Evolutionary conservation across 129 eudicot species (phyloP), one percentile per base, ranked within the genome.

Genomic region (Flaveria brownii): DNA sequence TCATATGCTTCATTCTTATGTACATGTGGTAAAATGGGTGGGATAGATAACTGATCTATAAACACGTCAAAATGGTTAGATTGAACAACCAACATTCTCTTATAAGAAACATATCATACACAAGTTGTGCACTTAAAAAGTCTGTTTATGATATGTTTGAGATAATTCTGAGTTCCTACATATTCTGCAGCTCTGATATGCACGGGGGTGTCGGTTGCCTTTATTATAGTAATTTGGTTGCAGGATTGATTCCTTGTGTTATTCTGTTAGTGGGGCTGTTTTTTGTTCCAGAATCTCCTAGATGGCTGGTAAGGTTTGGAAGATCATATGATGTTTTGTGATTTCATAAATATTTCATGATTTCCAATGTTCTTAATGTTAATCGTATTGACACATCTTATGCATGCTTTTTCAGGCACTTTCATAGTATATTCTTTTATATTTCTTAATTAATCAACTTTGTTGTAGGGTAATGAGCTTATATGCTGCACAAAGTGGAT

Each of bases 241-340:
- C 88, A 93, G 98, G 93, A 82, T 63, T 93, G 57, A 76, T 88
- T 68, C 97, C 98, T 39, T 93, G 98, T 74, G 93, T 78, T 42
- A 80, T 91, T 81, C 82, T 93, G 47, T 72, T 93, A 60, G 26
- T 91, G 52, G 97, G 98, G 54, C 92, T 93, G 50, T 68, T 81
- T 50, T 54, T 93, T 82, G 82, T 89, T 63, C 98, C 98, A 41
- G 98, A 93, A 74, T 93, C 97, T 61, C 98, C 98, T 22, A 85
- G 98, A 84, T 93, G 98, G 98, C 90, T 93, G 82, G 98, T 91
- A 88, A 83, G 49, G 30, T 20, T 70, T 7, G 30, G 17, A 14
- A 1, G 10, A 76, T 16, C 22, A 45, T 33, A 42, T 20, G 30
- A 54, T 18, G 26, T 54, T 28, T 64, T 8, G n/a, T 57, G 16